Percentiles rank a stretch among this genome's conserved stretches.
phyloP scores from a whole-genome alignment of 129 eudicot species.

The Centaurea solstitialis region DNA sequence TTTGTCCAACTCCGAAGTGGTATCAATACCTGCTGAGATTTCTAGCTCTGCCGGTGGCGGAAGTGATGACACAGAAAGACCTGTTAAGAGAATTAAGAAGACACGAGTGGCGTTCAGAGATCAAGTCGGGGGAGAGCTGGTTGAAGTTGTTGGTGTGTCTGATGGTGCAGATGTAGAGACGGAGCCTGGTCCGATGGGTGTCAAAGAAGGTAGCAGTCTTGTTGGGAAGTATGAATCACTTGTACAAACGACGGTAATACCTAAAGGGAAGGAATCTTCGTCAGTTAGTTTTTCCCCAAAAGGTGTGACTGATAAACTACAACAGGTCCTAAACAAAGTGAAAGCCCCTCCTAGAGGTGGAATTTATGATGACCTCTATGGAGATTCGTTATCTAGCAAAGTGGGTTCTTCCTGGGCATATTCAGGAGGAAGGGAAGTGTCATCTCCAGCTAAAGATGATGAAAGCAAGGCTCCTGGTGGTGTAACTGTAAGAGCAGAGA shows the following conservation, averaged over 20 bases:
- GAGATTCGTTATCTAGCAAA: constrained; percentile 73
- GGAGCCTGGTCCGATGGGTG: constrained; percentile 95
- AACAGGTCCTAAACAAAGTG: constrained; percentile 81
- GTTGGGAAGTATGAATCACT: constrained; percentile 97
- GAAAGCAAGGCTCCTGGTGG: constrained; percentile 37
- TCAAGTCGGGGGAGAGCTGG: constrained; percentile 94
- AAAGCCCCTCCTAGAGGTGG: constrained; percentile 75
- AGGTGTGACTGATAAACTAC: constrained; percentile 90
- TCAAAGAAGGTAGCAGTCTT: constrained; percentile 99
- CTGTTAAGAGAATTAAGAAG: constrained; percentile 71
- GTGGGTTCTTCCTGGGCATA: constrained; percentile 96
- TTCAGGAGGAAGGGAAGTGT: constrained; percentile 43
- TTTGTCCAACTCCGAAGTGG: constrained; percentile 33
- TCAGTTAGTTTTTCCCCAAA: constrained; percentile 43
- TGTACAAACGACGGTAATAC: constrained; percentile 81
- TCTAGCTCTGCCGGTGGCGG: constrained; percentile 23
- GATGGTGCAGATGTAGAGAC: constrained; percentile 99
- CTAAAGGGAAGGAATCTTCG: constrained; percentile 71
- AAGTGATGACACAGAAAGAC: constrained; percentile 43
- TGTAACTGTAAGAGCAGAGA: constrained; percentile 29
- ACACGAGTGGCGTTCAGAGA: constrained; percentile 77
- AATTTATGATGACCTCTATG: constrained; percentile 89
- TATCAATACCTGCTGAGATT: constrained; percentile 15
- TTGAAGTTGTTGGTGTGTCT: constrained; percentile 90
- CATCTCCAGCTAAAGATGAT: constrained; percentile 35